Conservation (phyloP, 179 eudicot genomes). For the Silene coronaria region DNA sequence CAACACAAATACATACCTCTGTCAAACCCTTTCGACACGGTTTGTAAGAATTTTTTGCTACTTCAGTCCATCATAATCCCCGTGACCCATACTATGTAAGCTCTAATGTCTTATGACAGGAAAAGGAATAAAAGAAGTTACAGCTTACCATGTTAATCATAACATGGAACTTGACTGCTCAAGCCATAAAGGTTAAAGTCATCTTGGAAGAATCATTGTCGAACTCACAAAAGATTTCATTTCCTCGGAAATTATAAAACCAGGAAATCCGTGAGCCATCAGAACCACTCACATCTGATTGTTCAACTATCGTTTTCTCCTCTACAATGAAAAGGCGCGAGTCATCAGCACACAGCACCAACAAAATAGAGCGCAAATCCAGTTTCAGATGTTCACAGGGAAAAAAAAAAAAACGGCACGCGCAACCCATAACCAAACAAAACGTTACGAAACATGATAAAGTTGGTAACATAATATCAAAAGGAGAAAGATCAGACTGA, state of each 20-base stretch:
- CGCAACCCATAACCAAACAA: neutral
- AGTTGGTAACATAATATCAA: neutral
- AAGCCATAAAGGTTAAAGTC: conserved; percentile 72
- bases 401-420: no score
- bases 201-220: conserved; percentile 73
- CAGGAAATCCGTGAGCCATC: conserved; percentile 79
- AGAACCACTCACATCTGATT: conserved; percentile 65
- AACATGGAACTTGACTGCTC: conserved; percentile 64
- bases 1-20: neutral
- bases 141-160: conserved; percentile 55
- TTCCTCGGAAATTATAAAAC: conserved; percentile 70
- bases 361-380: conserved; percentile 7
- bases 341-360: conserved; percentile 17
- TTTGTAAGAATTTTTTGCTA: neutral
- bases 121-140: neutral
- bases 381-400: conserved; percentile 12
- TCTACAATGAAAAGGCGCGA: conserved; percentile 37
- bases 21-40: neutral
- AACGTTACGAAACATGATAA: neutral
- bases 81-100: neutral
- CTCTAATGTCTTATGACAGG: neutral
- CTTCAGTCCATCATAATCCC: neutral
- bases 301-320: conserved; percentile 63
- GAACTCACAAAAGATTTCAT: conserved; percentile 67
- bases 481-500: neutral